Evolutionary conservation across 176 grass and related monocot genomes (phyloP).

Genomic region (Ensete glaucum): DNA sequence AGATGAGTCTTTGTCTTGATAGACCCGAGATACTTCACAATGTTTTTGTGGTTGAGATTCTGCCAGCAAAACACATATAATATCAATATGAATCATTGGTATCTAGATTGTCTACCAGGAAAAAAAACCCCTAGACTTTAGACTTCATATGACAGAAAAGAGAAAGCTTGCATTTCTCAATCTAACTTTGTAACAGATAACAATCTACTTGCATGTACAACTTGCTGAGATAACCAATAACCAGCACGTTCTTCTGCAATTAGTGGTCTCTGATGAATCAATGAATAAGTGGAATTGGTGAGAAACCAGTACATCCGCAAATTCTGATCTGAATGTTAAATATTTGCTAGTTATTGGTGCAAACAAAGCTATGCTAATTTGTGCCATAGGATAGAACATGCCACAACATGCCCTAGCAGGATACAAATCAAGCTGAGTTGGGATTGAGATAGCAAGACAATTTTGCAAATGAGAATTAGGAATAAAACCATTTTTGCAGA

Average conservation of each 20-base stretch:
- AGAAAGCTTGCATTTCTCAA: too few relatives aligned
- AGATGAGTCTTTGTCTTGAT: constrained; percentile 90
- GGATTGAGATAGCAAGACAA: too few relatives aligned
- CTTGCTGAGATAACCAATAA: neutral
- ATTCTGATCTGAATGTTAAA: too few relatives aligned
- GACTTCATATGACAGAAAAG: neutral
- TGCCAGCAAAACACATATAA: constrained; percentile 20
- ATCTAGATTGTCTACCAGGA: neutral
- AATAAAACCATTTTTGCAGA: neutral
- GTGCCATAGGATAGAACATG: neutral
- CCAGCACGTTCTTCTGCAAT: too few relatives aligned
- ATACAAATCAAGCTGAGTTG: too few relatives aligned
- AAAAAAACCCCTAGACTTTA: neutral
- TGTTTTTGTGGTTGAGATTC: constrained; percentile 99
- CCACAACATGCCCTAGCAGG: too few relatives aligned
- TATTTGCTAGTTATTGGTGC: neutral
- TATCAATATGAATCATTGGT: neutral
- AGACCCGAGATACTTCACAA: constrained; percentile 94
- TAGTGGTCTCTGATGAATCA: neutral
- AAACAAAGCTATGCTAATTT: neutral
- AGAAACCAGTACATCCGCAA: too few relatives aligned
- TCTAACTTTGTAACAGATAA: too few relatives aligned
- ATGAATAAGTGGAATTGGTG: neutral
- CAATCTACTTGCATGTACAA: neutral
- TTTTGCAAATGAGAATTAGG: too few relatives aligned